A percentile compares a stretch with the other conserved stretches of the same genome.
Conservation (phyloP, 169 alveolate species). For the Plasmodium sp. region DNA sequence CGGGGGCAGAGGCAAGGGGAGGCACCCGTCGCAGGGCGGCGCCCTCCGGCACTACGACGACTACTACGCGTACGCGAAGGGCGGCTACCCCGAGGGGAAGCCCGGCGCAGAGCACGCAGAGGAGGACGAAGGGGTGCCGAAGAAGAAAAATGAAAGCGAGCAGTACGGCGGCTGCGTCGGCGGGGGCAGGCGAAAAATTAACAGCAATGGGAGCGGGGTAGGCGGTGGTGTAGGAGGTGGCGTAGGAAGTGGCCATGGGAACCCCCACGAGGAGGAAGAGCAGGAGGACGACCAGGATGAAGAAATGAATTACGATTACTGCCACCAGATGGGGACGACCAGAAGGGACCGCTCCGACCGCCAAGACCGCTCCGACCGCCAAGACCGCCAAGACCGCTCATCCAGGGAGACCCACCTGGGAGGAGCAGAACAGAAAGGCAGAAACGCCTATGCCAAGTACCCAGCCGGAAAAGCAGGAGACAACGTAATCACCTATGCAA, state of each 20-base stretch:
- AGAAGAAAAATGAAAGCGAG: not conserved
- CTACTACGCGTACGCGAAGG: not conserved
- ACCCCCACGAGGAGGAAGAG: not conserved
- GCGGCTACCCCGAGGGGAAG: not conserved
- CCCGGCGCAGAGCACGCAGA: not conserved
- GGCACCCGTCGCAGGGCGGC: not conserved
- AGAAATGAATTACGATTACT: not conserved
- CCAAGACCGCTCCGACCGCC: no score
- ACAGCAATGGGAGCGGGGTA: not conserved
- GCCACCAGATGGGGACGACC: not conserved
- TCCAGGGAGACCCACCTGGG: not conserved
- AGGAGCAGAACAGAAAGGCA: not conserved
- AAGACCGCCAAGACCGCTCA: not conserved
- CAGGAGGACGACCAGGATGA: not conserved
- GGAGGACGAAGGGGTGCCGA: not conserved
- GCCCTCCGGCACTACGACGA: not conserved
- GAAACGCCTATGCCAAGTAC: not conserved
- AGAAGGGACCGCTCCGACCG: no score
- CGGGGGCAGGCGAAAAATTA: not conserved
- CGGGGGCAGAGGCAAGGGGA: not conserved
- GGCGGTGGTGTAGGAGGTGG: not conserved
- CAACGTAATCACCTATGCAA: conserved; percentile 19
- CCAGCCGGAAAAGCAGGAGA: not conserved
- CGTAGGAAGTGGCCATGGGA: not conserved
- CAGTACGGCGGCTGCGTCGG: not conserved